These are phyloP conservation scores for Phytophthora pluvialis DNA, from an alignment of 352 stramenopile species.

Conservation along the genomic window DNA sequence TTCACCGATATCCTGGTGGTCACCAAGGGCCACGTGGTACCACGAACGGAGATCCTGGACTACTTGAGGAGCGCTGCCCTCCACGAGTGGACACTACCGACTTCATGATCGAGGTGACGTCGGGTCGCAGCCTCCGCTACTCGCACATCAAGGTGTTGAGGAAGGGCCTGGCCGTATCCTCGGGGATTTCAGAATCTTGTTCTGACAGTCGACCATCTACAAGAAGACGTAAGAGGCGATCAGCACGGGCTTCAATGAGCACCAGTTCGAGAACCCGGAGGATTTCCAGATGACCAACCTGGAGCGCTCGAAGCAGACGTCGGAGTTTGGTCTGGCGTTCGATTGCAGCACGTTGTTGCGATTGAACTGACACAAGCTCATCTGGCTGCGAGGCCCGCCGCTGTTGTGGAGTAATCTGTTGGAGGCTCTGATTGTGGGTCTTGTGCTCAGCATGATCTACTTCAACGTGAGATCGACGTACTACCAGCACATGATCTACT, in stretches of 20 bases:
- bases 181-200: constrained; percentile 65
- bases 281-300: constrained; percentile 59
- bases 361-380: constrained; percentile 63
- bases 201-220: constrained; percentile 65
- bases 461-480: constrained; percentile 58
- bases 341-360: constrained; percentile 48
- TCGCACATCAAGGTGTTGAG: constrained; percentile 43
- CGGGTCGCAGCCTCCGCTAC: constrained; percentile 56
- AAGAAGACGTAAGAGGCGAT: constrained; percentile 53
- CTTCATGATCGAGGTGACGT: constrained; percentile 76
- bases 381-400: constrained; percentile 68
- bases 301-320: constrained; percentile 54
- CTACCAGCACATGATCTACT: constrained; percentile 81
- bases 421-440: constrained; percentile 73
- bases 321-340: constrained; percentile 61
- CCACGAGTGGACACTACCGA: constrained; percentile 67
- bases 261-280: constrained; percentile 53
- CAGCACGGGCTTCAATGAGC: constrained; percentile 58
- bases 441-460: constrained; percentile 85
- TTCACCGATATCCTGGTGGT: constrained; percentile 97
- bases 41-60: constrained; percentile 60
- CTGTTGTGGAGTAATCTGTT: constrained; percentile 71
- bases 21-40: constrained; percentile 91
- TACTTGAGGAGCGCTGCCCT: constrained; percentile 89
- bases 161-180: constrained; percentile 33